Conservation (phyloP, 2,329 filamentous ascomycete species). For the Pseudodiploospora longispora region DNA sequence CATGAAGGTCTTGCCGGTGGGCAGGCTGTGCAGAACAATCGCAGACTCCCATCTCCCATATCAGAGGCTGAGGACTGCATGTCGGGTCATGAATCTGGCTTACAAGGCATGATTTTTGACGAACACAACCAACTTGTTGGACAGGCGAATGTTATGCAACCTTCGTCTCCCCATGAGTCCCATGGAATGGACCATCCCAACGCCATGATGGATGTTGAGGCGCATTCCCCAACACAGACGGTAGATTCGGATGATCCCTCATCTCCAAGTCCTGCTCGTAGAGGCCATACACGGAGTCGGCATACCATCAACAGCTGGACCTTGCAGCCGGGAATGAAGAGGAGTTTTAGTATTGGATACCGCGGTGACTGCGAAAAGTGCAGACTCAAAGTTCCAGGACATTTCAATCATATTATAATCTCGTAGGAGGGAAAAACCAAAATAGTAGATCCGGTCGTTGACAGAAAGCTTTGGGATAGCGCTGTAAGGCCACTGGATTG, state of each 20-base stretch:
- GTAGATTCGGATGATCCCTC: conserved; percentile 28
- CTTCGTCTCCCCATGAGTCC: conserved; percentile 22
- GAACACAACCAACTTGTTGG: conserved; percentile 26
- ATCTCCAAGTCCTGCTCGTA: conserved; percentile 41
- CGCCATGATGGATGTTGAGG: conserved; percentile 29
- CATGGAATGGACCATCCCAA: conserved; percentile 34
- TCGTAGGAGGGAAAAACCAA: conserved; percentile 36
- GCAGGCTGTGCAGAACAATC: conserved; percentile 41
- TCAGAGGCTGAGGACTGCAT: conserved; percentile 46
- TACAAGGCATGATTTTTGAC: conserved; percentile 23
- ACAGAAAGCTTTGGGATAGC: conserved; percentile 17
- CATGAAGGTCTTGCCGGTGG: conserved; percentile 31
- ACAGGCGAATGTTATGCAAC: conserved; percentile 13
- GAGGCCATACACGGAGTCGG: conserved; percentile 49
- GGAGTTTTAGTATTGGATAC: conserved; percentile 70
- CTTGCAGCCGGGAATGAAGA: conserved; percentile 55
- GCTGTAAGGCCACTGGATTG: conserved; percentile 18
- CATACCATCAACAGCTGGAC: conserved; percentile 56
- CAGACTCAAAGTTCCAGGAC: conserved; percentile 63
- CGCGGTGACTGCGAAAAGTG: conserved; percentile 73
- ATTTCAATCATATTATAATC: conserved; percentile 73
- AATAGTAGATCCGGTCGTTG: conserved; percentile 17
- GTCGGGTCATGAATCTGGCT: conserved; percentile 26
- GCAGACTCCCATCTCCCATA: conserved; percentile 51
- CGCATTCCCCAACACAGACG: conserved; percentile 14